Evolutionary conservation across 176 grass and related monocot genomes (phyloP).

Genomic region (Leersia perrieri): DNA sequence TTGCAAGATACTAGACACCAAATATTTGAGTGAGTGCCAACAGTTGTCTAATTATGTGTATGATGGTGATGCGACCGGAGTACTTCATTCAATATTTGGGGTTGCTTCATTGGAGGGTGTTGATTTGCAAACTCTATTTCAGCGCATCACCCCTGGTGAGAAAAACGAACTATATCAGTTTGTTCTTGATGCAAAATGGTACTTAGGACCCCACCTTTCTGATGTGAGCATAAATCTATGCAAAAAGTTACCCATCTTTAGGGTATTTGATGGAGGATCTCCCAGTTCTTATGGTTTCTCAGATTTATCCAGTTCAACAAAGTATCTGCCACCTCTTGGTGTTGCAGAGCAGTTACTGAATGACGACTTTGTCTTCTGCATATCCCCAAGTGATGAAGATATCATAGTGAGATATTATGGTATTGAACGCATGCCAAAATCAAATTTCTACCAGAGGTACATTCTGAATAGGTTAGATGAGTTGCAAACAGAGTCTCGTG

Average conservation of each 20-base stretch:
- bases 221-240: conserved; percentile 66
- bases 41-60: conserved; percentile 73
- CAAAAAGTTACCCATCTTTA: conserved; percentile 86
- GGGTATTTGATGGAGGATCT: conserved; percentile 58
- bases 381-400: conserved; percentile 69
- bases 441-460: conserved; percentile 71
- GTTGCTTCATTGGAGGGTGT: conserved; percentile 54
- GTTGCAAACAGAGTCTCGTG: conserved; percentile 66
- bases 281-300: conserved; percentile 55
- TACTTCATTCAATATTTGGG: conserved; percentile 82
- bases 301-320: conserved; percentile 66
- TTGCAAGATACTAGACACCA: conserved; percentile 77
- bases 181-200: conserved; percentile 97
- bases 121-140: conserved; percentile 53
- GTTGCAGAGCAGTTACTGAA: conserved; percentile 70
- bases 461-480: conserved; percentile 66
- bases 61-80: conserved; percentile 65
- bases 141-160: conserved; percentile 62
- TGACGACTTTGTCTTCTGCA: conserved; percentile 72
- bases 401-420: conserved; percentile 81
- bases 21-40: conserved; percentile 53
- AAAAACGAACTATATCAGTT: conserved; percentile 80
- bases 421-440: conserved; percentile 72
- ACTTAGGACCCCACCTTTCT: conserved; percentile 56
- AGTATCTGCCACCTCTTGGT: conserved; percentile 76